Conservation (phyloP, 2,329 filamentous ascomycete species). For the Aureobasidium mangrovei region DNA sequence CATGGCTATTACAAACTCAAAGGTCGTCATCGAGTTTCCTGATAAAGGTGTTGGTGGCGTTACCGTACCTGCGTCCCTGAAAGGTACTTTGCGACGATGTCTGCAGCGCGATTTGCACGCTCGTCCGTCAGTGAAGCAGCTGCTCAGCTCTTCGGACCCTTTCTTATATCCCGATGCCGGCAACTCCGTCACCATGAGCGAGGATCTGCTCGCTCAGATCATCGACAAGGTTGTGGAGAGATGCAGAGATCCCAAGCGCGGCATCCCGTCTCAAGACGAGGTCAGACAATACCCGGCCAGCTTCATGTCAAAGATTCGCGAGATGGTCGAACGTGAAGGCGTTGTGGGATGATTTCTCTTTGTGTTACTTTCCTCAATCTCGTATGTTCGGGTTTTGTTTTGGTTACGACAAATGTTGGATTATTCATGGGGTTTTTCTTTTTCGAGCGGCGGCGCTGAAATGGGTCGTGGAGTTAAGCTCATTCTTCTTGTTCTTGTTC, state of each 20-base stretch:
- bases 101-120: slow-evolving; percentile 49
- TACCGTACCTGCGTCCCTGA: slow-evolving; percentile 46
- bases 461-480: not conserved
- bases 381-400: slow-evolving; percentile 1
- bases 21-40: slow-evolving; percentile 64
- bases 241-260: slow-evolving; percentile 44
- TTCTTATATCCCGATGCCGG: slow-evolving; percentile 50
- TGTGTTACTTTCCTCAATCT: not conserved
- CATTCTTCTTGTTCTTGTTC: not conserved
- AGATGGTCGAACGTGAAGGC: slow-evolving; percentile 29
- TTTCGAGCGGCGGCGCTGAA: not conserved
- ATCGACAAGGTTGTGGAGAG: slow-evolving; percentile 52
- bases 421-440: not conserved
- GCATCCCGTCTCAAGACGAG: slow-evolving; percentile 50
- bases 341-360: not conserved
- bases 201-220: slow-evolving; percentile 52
- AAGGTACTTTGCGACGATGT: slow-evolving; percentile 48
- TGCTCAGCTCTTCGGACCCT: slow-evolving; percentile 47
- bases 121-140: slow-evolving; percentile 48
- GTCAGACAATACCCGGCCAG: slow-evolving; percentile 37
- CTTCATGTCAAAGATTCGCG: slow-evolving; percentile 40
- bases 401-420: not conserved
- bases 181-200: slow-evolving; percentile 41
- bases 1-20: slow-evolving; percentile 74
- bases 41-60: slow-evolving; percentile 58